Evolutionary conservation across 371 early-diverging fungal species (phyloP).

Genomic region (Basidiobolus meristosporus): DNA sequence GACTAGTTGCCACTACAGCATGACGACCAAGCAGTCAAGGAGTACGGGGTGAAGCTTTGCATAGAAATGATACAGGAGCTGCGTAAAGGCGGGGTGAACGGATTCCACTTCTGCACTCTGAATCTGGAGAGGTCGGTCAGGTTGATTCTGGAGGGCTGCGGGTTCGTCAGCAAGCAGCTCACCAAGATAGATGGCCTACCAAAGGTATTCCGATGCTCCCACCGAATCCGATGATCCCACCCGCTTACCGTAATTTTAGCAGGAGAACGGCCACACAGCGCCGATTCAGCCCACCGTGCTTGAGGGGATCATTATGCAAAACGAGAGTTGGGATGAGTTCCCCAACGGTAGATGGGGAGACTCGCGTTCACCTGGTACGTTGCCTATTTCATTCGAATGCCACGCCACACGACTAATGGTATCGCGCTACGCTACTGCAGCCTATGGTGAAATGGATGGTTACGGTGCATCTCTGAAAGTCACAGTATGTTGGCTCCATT

Average conservation of each 20-base stretch:
- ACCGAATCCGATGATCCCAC: too few species aligned
- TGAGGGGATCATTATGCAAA: too few species aligned
- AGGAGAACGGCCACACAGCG: too few species aligned
- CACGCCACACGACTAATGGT: background rate
- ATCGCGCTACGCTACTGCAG: constrained; percentile 7
- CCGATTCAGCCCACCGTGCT: too few species aligned
- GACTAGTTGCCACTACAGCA: constrained; percentile 10
- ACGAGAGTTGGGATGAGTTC: constrained; percentile 72
- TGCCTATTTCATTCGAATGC: background rate
- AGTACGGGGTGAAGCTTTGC: constrained; percentile 65
- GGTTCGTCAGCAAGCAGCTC: background rate
- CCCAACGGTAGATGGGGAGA: constrained; percentile 97
- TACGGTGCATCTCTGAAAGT: constrained; percentile 55
- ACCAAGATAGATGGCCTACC: background rate
- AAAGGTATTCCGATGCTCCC: too few species aligned
- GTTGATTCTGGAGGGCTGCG: constrained; percentile 53
- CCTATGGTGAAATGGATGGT: constrained; percentile 52
- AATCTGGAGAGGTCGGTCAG: constrained; percentile 77
- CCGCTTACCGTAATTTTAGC: too few species aligned
- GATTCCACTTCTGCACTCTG: constrained; percentile 69
- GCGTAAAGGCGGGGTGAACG: constrained; percentile 16
- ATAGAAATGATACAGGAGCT: constrained; percentile 46
- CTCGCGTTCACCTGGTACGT: constrained; percentile 59
- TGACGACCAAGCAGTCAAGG: constrained; percentile 89
- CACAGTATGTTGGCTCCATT: constrained; percentile 12